These are phyloP conservation scores for Annulohypoxylon stygium DNA, from an alignment of 495 filamentous ascomycete genomes.

Conservation along the genomic window DNA sequence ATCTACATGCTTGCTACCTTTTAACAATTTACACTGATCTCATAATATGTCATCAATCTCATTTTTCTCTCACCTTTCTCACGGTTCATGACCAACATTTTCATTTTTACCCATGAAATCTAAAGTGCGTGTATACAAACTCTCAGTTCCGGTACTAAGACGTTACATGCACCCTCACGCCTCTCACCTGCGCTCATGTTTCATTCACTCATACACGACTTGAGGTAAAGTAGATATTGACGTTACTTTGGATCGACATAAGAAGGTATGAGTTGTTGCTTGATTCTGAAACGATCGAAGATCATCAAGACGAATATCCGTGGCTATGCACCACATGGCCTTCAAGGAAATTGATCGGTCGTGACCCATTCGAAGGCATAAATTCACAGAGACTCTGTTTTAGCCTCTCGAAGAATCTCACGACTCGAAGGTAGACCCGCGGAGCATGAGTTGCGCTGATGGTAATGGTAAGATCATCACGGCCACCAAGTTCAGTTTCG, in stretches of 20 bases:
- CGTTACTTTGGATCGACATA: not conserved
- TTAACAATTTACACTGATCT: no score
- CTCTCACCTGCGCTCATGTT: not conserved
- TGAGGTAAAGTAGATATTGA: not conserved
- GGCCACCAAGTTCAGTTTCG: not conserved
- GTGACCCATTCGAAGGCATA: not conserved
- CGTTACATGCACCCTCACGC: not conserved
- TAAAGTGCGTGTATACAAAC: not conserved
- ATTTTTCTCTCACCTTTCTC: not conserved
- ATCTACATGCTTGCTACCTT: no score
- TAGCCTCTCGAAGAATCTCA: slow-evolving; percentile 13
- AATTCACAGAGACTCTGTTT: not conserved
- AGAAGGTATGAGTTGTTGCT: not conserved
- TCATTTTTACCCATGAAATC: not conserved
- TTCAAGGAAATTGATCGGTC: slow-evolving; percentile 11
- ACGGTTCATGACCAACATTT: not conserved
- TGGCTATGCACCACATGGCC: not conserved
- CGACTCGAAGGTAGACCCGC: slow-evolving; percentile 12
- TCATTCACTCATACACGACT: not conserved
- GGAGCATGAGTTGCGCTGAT: slow-evolving; percentile 32
- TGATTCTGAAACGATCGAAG: not conserved
- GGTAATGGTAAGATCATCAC: slow-evolving; percentile 38
- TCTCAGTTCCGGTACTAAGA: not conserved
- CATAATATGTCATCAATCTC: no score
- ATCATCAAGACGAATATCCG: slow-evolving; percentile 2